Evolutionary conservation across 1,139 yeast species (phyloP).

Genomic region (Kurtzmaniella natalensis): DNA sequence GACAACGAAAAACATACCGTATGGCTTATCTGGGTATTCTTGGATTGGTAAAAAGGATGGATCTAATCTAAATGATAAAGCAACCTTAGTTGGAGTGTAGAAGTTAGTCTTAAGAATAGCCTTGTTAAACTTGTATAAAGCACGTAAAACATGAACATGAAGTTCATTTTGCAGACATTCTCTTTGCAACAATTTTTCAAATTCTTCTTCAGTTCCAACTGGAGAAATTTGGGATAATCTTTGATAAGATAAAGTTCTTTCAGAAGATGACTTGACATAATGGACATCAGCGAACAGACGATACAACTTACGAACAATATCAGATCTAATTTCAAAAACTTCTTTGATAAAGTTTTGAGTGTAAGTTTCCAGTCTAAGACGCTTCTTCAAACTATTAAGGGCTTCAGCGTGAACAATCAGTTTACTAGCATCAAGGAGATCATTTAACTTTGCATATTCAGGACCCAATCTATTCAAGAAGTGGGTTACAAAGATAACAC

Average conservation of each 20-base stretch:
- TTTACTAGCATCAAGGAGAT: conserved; percentile 58
- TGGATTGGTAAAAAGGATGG: conserved; percentile 78
- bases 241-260: conserved; percentile 85
- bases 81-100: conserved; percentile 91
- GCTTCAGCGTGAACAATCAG: conserved; percentile 69
- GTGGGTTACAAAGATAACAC: conserved; percentile 88
- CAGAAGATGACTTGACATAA: conserved; percentile 69
- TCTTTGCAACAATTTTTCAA: conserved; percentile 61
- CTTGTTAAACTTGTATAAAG: conserved; percentile 79
- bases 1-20: conserved; percentile 91
- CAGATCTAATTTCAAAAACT: conserved; percentile 66
- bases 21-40: conserved; percentile 91
- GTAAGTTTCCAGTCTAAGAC: conserved; percentile 90
- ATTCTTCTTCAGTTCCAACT: conserved; percentile 71
- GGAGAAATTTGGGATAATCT: conserved; percentile 75
- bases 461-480: conserved; percentile 92
- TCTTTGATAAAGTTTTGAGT: conserved; percentile 82
- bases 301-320: conserved; percentile 76
- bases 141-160: conserved; percentile 76
- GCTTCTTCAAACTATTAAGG: conserved; percentile 74
- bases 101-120: conserved; percentile 90
- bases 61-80: conserved; percentile 85
- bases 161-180: conserved; percentile 78
- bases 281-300: conserved; percentile 91
- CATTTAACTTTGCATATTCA: conserved; percentile 70